Evolutionary conservation across 352 stramenopile species (phyloP), one percentile per base, ranked within the genome.

Genomic region (Phytophthora sp.): DNA sequence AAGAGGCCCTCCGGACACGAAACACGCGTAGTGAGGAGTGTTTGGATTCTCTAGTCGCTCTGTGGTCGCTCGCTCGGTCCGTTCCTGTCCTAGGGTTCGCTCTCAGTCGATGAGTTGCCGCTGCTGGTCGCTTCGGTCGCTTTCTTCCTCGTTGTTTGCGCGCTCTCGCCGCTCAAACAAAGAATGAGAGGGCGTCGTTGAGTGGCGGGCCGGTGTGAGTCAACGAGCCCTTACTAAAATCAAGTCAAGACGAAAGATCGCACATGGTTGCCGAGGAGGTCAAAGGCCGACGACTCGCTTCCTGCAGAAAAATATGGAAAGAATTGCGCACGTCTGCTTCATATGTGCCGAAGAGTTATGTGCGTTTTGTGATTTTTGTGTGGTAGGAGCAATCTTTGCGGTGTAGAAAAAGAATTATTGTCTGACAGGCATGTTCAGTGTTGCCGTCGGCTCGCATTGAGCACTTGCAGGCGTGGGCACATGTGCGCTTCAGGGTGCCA

Each of bases 191-290:
- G 58, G 5, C 26, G n/a, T 8, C 5, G 29, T 1, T 50, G 30
- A 36, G 30, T 55, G n/a, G 56, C 44, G 35, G 23, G 2, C 39
- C 26, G n/a, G n/a, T n/a, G n/a, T n/a, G n/a, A n/a, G n/a, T 8
- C 24, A n/a, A n/a, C n/a, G n/a, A n/a, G n/a, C 12, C 24, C 11
- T 27, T 29, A 63, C 44, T 46, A 57, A 64, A 45, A 38, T 15
- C 18, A 57, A 64, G 33, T 64, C 44, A 47, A 57, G n/a, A 24
- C 29, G 26, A 50, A 62, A 67, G 50, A 67, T 67, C 50, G 59
- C 49, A 39, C n/a, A n/a, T n/a, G n/a, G n/a, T n/a, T n/a, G n/a
- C n/a, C n/a, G n/a, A n/a, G n/a, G n/a, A n/a, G n/a, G n/a, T n/a
- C n/a, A n/a, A 31, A n/a, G 18, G 23, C 18, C 18, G n/a, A 29